Base-by-base conservation (phyloP, 805 yeast genomes). In the Metschnikowia arizonensis region DNA sequence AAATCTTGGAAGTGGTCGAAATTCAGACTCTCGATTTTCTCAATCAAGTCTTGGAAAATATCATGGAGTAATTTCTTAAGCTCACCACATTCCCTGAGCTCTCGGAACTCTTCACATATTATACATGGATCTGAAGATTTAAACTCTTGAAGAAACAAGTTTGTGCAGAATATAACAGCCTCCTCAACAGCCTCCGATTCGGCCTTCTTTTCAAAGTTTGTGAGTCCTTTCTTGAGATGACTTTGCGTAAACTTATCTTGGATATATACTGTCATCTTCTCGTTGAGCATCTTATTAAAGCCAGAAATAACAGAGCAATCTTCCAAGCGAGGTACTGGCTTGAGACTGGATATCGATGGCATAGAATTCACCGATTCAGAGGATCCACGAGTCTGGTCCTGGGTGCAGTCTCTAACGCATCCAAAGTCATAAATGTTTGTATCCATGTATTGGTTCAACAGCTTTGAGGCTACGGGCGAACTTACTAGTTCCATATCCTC, bases 1-100 rank as follows among this genome's bases (percentile, higher is more conserved):
- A 45, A 32, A 24, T 53, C 56, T 21, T 50, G 53, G 21, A 46
- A 52, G 7, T 46, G 43, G 30, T 50, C 57, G 17, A 53, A 47
- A 3, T 51, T 48, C 35, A 44, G 38, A 19, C 45, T 44, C 9
- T 46, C 46, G 44, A 47, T 35, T 41, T 52, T 47, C 14, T 53
- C 50, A 17, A 48, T 33, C n/a, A 50, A 40, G 15, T 52, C 56
- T 4, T 47, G 42, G 18, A 45, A 34, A 5, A 50, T 35, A 19
- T 34, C 38, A 8, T 33, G 19, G 9, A 52, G 43, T 5, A 32
- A 21, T 4, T 36, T 40, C 4, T 25, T 32, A 18, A 52, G 46
- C 39, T 43, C 37, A 4, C 53, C 53, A 17, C 41, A 31, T 15
- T 35, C 34, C 15, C 19, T 38, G 28, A 35, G 39, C 14, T 41